phyloP scores from a whole-genome alignment of 1,284 basidiomycete species.

The Ceratobasidium sp. region DNA sequence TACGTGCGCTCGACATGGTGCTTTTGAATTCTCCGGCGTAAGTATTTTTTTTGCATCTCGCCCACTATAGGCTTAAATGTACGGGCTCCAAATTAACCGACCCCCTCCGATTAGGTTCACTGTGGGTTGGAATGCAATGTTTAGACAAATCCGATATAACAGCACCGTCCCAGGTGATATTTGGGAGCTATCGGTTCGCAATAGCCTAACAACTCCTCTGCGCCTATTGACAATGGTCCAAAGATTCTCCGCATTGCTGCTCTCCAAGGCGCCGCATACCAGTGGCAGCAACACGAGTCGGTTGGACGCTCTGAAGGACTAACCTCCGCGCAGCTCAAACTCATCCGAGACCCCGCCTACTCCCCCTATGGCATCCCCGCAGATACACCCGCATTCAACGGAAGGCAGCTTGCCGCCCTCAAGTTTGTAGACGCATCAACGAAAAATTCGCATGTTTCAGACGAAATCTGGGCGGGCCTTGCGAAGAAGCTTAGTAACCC shows the following conservation, averaged over 20 bases:
- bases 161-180: constrained; percentile 44
- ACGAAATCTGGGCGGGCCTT: constrained; percentile 26
- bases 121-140: constrained; percentile 19
- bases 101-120: constrained; percentile 12
- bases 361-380: constrained; percentile 15
- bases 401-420: constrained; percentile 36
- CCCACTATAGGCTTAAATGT: no score
- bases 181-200: constrained; percentile 36
- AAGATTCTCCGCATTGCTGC: constrained; percentile 44
- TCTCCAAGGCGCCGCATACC: constrained; percentile 44
- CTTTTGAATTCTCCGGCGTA: constrained; percentile 17
- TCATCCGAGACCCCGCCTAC: constrained; percentile 39
- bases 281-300: constrained; percentile 42
- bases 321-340: constrained; percentile 34
- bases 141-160: constrained; percentile 38
- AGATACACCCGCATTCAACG: constrained; percentile 26
- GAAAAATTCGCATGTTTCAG: constrained; percentile 23
- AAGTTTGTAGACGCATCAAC: constrained; percentile 42
- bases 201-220: neutral
- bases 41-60: neutral
- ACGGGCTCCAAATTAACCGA: no score
- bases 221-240: neutral
- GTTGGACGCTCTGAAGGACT: constrained; percentile 35
- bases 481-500: constrained; percentile 9
- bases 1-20: constrained; percentile 37